These are phyloP conservation scores for Orbilia quercus DNA, from an alignment of 2,329 filamentous ascomycete genomes.

Conservation along the genomic window DNA sequence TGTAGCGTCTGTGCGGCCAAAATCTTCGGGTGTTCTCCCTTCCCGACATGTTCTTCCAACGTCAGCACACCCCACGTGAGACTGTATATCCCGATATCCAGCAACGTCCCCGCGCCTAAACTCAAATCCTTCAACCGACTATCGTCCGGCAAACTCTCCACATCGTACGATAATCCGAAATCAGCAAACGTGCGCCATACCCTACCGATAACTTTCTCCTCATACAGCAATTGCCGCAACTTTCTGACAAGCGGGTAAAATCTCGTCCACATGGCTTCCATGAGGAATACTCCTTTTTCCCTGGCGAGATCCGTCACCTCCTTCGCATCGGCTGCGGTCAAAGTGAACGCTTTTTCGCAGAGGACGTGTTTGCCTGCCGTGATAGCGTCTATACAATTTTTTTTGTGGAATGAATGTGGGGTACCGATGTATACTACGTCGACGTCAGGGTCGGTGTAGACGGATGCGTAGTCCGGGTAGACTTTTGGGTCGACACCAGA, in stretches of 20 bases:
- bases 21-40: slow-evolving; percentile 62
- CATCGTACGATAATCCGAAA: slow-evolving; percentile 63
- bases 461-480: slow-evolving; percentile 64
- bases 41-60: slow-evolving; percentile 61
- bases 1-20: slow-evolving; percentile 62
- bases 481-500: slow-evolving; percentile 61
- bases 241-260: slow-evolving; percentile 64
- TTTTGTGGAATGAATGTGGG: slow-evolving; percentile 65
- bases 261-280: slow-evolving; percentile 67
- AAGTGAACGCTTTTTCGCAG: slow-evolving; percentile 66
- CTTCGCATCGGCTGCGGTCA: slow-evolving; percentile 64
- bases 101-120: slow-evolving; percentile 64
- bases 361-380: slow-evolving; percentile 65
- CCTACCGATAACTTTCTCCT: slow-evolving; percentile 64
- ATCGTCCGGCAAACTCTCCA: slow-evolving; percentile 60
- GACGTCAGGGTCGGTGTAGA: slow-evolving; percentile 64
- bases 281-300: slow-evolving; percentile 64
- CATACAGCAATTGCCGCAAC: slow-evolving; percentile 63
- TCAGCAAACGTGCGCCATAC: slow-evolving; percentile 64
- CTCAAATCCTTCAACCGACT: slow-evolving; percentile 63
- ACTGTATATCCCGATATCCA: slow-evolving; percentile 66
- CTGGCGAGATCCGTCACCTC: slow-evolving; percentile 64
- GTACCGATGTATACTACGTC: slow-evolving; percentile 67
- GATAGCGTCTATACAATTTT: slow-evolving; percentile 65
- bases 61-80: slow-evolving; percentile 64